Conservation (phyloP, 73 alveolate genomes). For the Paramecium sonneborni region DNA sequence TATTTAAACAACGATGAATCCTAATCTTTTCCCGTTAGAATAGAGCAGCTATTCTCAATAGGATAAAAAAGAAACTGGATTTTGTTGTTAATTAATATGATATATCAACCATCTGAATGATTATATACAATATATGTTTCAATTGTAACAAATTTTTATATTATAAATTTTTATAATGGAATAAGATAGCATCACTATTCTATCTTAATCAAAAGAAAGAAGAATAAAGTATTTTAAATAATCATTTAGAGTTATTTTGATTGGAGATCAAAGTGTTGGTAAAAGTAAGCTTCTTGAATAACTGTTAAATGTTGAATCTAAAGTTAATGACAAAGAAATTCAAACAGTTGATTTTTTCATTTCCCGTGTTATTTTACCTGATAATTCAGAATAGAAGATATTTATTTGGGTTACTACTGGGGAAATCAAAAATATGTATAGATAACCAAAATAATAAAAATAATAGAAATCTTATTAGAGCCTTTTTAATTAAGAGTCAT, state of each 20-base stretch:
- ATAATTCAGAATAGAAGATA: not conserved
- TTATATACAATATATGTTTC: not conserved
- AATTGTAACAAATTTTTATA: not conserved
- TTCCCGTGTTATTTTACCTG: not conserved
- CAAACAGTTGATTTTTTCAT: not conserved
- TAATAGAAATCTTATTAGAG: not conserved
- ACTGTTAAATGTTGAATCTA: not conserved
- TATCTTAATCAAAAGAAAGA: not conserved
- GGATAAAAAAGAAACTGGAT: not conserved
- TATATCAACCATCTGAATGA: not conserved
- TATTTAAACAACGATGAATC: not conserved
- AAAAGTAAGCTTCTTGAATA: not conserved
- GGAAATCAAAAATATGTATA: constrained; percentile 46
- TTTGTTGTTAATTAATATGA: constrained; percentile 10
- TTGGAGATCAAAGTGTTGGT: constrained; percentile 9
- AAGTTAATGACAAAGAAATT: not conserved
- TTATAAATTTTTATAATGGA: not conserved
- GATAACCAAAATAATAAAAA: not conserved
- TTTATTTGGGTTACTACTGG: not conserved
- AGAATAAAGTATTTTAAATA: not conserved
- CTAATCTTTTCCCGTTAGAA: not conserved
- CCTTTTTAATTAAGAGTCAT: not conserved
- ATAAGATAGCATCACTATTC: not conserved
- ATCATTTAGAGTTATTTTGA: not conserved
- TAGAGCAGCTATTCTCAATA: not conserved